Evolutionary conservation across 129 eudicot genomes (phyloP).

Genomic region (Flaveria robusta): DNA sequence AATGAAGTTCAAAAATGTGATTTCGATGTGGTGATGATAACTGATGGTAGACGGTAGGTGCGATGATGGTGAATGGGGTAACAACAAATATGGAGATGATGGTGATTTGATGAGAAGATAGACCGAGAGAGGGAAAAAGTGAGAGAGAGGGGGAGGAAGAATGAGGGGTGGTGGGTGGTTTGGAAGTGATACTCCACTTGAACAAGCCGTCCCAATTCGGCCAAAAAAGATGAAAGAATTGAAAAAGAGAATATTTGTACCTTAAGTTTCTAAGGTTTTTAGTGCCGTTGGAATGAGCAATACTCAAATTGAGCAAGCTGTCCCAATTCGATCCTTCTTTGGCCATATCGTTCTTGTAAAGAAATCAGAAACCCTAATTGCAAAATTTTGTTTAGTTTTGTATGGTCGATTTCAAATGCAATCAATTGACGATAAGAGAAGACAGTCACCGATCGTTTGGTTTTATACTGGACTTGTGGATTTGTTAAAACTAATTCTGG

Average conservation of each 20-base stretch:
- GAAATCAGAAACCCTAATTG: slow-evolving; percentile 24
- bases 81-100: too few species aligned
- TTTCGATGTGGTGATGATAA: too few species aligned
- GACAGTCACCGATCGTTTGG: background rate
- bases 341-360: slow-evolving; percentile 45
- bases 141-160: too few species aligned
- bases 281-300: slow-evolving; percentile 86
- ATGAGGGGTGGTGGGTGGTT: too few species aligned
- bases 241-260: slow-evolving; percentile 27
- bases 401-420: background rate
- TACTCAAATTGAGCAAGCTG: slow-evolving; percentile 91
- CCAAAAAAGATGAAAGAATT: background rate
- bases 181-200: too few species aligned
- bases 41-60: too few species aligned
- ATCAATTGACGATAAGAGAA: background rate
- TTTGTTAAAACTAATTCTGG: slow-evolving; percentile 14
- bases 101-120: too few species aligned
- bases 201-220: too few species aligned
- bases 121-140: too few species aligned
- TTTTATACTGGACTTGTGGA: slow-evolving; percentile 11
- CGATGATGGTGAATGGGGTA: too few species aligned
- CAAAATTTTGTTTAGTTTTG: background rate
- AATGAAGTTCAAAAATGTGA: too few species aligned
- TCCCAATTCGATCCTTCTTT: slow-evolving; percentile 89
- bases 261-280: slow-evolving; percentile 61